phyloP scores from a whole-genome alignment of 164 flowering plant species.

The Piper betle region DNA sequence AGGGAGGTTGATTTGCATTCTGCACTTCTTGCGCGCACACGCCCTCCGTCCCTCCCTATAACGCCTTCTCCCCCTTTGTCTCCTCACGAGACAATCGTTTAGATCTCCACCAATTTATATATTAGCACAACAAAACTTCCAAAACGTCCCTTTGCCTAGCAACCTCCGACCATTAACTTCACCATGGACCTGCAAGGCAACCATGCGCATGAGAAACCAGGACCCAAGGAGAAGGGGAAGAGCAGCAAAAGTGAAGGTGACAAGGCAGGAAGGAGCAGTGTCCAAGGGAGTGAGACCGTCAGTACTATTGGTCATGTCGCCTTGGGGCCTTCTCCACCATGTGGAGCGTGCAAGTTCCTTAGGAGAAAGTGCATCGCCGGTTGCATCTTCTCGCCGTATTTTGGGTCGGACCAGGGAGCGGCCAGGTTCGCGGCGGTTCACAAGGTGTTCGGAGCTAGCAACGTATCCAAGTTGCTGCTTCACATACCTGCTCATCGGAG shows the following conservation, averaged over 20 bases:
- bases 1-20: not conserved
- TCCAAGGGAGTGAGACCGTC: not conserved
- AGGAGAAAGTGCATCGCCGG: constrained; percentile 76
- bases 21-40: not conserved
- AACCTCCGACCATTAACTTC: not conserved
- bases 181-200: too few species aligned
- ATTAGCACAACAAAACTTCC: not conserved
- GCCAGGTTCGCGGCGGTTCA: constrained; percentile 85
- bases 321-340: constrained; percentile 29
- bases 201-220: too few species aligned
- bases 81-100: not conserved
- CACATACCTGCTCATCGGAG: constrained; percentile 63
- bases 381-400: constrained; percentile 81
- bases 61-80: not conserved
- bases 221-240: too few species aligned
- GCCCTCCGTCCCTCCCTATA: not conserved
- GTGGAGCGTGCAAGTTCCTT: constrained; percentile 94
- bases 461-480: constrained; percentile 67
- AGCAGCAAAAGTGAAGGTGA: not conserved
- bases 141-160: not conserved
- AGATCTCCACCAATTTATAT: not conserved
- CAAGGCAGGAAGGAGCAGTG: not conserved
- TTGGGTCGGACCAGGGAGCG: constrained; percentile 83
- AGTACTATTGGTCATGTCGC: not conserved
- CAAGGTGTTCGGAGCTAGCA: constrained; percentile 90